A percentile compares a stretch with the other conserved stretches of the same genome.
phyloP scores from a whole-genome alignment of 495 filamentous ascomycete species.

The Coniosporium apollinis region DNA sequence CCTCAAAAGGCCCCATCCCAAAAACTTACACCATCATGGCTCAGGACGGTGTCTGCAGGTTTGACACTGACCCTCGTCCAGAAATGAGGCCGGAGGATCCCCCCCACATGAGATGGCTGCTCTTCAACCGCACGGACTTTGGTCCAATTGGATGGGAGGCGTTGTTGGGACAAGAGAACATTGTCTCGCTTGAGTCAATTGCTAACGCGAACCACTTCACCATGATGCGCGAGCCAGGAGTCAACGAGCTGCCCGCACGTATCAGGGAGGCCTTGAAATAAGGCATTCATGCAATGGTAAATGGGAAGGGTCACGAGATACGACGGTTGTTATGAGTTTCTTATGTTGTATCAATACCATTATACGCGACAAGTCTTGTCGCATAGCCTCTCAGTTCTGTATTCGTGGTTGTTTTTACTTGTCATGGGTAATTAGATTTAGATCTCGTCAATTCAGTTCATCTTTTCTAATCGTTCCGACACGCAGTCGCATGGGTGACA shows the following conservation, averaged over 20 bases:
- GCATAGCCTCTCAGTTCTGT: too few species aligned
- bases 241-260: neutral
- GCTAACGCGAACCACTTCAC: constrained; percentile 5
- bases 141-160: constrained; percentile 10
- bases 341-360: too few species aligned
- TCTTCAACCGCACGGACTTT: constrained; percentile 8
- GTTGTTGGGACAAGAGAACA: constrained; percentile 6
- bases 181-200: neutral
- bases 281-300: too few species aligned
- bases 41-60: constrained; percentile 9
- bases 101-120: constrained; percentile 9
- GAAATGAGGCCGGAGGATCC: constrained; percentile 6
- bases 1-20: neutral
- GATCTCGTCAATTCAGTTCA: too few species aligned
- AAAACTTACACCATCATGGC: constrained; percentile 11
- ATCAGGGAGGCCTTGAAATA: too few species aligned
- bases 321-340: too few species aligned
- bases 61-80: constrained; percentile 6
- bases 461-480: too few species aligned
- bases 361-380: too few species aligned
- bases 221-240: constrained; percentile 5
- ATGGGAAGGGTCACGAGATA: too few species aligned
- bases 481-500: too few species aligned
- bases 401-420: too few species aligned
- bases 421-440: too few species aligned